Conservation (phyloP, 441 rosid genomes). For the Erodium moschatum region DNA sequence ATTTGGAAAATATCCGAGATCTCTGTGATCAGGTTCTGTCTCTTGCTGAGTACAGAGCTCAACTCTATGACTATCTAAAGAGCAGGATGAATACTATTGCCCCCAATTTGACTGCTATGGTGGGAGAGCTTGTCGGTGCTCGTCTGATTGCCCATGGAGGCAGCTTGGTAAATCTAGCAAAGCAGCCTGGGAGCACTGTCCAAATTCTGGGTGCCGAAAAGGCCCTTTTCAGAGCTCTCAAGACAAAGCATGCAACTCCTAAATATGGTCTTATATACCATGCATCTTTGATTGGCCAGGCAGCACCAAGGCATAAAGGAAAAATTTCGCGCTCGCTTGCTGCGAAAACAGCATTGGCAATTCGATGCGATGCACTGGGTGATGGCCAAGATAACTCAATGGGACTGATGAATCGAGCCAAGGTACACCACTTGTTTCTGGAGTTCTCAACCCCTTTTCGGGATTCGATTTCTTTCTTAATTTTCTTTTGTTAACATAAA, state of each 20-base stretch:
- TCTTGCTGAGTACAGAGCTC: conserved; percentile 85
- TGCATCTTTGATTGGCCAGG: conserved; percentile 2
- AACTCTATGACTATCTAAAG: conserved; percentile 73
- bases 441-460: too few species aligned
- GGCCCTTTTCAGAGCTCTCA: conserved; percentile 86
- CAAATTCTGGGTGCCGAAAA: conserved; percentile 94
- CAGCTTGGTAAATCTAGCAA: too few species aligned
- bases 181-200: conserved; percentile 13
- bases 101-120: conserved; percentile 85
- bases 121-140: conserved; percentile 95
- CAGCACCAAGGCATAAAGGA: neutral
- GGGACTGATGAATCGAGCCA: too few species aligned
- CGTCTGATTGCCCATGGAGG: conserved; percentile 39
- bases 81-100: conserved; percentile 86
- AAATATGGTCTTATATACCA: too few species aligned
- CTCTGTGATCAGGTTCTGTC: conserved; percentile 83
- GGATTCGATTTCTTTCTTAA: too few species aligned
- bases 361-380: too few species aligned
- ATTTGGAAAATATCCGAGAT: conserved; percentile 61
- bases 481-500: too few species aligned
- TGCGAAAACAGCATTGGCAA: too few species aligned
- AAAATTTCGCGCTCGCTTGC: too few species aligned
- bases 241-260: conserved; percentile 67
- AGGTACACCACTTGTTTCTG: too few species aligned
- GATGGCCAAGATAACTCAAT: too few species aligned